Percentiles rank a stretch among this genome's conserved stretches.
phyloP scores from a whole-genome alignment of 345 rosid genomes.

The Corchorus capsularis region DNA sequence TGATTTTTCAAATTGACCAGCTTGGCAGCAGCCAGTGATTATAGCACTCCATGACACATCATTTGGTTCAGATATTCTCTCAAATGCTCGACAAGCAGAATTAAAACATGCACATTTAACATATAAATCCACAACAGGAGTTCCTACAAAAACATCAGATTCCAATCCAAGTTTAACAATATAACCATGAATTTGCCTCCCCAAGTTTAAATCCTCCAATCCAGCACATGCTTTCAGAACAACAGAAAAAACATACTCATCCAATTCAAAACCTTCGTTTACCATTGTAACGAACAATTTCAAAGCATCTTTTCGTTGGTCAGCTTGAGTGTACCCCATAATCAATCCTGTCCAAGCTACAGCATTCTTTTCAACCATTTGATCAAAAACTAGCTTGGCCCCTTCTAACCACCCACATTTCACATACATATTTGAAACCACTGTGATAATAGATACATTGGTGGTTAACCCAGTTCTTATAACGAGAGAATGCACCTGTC shows the following conservation, averaged over 20 bases:
- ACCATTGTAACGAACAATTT: constrained; percentile 48
- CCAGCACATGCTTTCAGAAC: constrained; percentile 69
- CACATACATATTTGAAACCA: constrained; percentile 59
- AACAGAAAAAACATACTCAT: constrained; percentile 63
- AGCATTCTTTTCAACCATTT: constrained; percentile 52
- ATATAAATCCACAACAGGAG: constrained; percentile 74
- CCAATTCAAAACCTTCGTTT: constrained; percentile 57
- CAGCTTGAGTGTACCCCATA: constrained; percentile 59
- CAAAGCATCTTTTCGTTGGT: constrained; percentile 46
- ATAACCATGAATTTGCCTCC: constrained; percentile 64
- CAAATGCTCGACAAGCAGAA: constrained; percentile 56
- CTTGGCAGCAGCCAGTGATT: constrained; percentile 63
- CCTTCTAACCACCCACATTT: constrained; percentile 64
- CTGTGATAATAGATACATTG: constrained; percentile 39
- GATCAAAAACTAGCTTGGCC: constrained; percentile 54
- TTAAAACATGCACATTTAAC: constrained; percentile 55
- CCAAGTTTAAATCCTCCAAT: constrained; percentile 48
- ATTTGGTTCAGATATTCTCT: constrained; percentile 59
- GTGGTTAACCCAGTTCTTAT: constrained; percentile 48
- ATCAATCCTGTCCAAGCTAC: constrained; percentile 68
- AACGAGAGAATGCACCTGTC: constrained; percentile 60
- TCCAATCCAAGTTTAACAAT: constrained; percentile 64
- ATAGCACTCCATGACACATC: constrained; percentile 76
- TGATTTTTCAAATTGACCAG: constrained; percentile 54
- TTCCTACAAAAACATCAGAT: constrained; percentile 68